phyloP scores from a whole-genome alignment of 768 basidiomycete genomes.

The Tulasnella sp. region DNA sequence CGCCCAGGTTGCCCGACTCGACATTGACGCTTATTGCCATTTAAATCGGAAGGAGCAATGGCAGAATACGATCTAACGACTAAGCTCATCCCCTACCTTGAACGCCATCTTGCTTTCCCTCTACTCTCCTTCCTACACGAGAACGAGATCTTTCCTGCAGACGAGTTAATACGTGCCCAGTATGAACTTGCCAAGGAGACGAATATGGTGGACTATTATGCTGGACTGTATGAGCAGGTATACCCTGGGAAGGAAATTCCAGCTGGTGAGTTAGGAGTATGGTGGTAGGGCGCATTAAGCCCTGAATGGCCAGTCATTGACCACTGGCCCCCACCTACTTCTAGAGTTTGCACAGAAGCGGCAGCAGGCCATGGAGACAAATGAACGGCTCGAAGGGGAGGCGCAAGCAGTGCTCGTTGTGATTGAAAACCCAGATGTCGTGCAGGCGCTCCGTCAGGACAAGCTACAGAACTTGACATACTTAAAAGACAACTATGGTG shows the following conservation, averaged over 20 bases:
- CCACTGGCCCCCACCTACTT: slow-evolving; percentile 5
- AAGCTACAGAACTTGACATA: slow-evolving; percentile 94
- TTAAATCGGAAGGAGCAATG: slow-evolving; percentile 32
- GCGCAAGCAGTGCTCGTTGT: slow-evolving; percentile 90
- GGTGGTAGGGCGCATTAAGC: background rate
- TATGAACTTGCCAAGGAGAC: slow-evolving; percentile 97
- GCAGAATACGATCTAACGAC: slow-evolving; percentile 86
- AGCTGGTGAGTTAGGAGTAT: slow-evolving; percentile 38
- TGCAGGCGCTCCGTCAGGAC: slow-evolving; percentile 86
- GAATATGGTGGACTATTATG: slow-evolving; percentile 95
- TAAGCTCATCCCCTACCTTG: slow-evolving; percentile 83
- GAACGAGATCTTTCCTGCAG: slow-evolving; percentile 58
- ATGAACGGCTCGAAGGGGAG: slow-evolving; percentile 76
- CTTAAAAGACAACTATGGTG: slow-evolving; percentile 85
- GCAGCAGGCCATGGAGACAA: slow-evolving; percentile 69
- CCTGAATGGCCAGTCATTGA: background rate
- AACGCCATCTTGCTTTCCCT: slow-evolving; percentile 90
- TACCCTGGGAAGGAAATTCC: slow-evolving; percentile 63
- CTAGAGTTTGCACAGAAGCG: slow-evolving; percentile 79
- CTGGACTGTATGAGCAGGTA: slow-evolving; percentile 66
- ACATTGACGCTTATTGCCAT: too few species aligned
- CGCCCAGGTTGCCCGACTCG: too few species aligned
- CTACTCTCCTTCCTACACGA: slow-evolving; percentile 80
- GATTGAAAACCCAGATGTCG: slow-evolving; percentile 94
- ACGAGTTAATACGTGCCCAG: slow-evolving; percentile 80